Evolutionary conservation across 2,329 filamentous ascomycete species (phyloP), one percentile per base, ranked within the genome.

Genomic region (Cadophora luteo-olivacea): DNA sequence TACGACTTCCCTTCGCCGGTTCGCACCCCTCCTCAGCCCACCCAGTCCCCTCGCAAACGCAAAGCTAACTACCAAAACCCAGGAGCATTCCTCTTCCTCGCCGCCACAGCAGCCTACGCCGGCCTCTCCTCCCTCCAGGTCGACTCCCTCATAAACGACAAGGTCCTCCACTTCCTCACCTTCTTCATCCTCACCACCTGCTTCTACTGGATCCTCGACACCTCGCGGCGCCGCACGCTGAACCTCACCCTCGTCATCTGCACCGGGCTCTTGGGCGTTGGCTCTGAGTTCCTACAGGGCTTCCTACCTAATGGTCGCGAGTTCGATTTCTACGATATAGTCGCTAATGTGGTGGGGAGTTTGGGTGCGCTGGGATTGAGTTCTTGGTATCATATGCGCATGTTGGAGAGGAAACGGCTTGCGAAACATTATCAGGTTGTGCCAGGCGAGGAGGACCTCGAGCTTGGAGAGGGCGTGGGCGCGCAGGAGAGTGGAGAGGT

Each of bases 181-280:
- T 98, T 99, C 84, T 97, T 98, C 85, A 78, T 93, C 73, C 86
- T 99, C 64, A 97, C 95, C 19, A 81, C 92, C 72, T 82, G 87
- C 74, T 98, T 98, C 85, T 99, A 99, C 87, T 99, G 96, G 94
- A 92, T 97, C 78, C 82, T 97, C 75, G 96, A 99, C 79, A 97
- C 94, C 64, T 91, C 90, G 71, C 92, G 96, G 71, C 90, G 95
- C 63, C 92, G 95, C 74, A 91, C 89, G 24, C 84, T 97, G 61
- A 91, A 99, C 80, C 82, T 97, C 72, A 97, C 94, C 16, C 83
- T 97, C 32, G 79, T 93, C 25, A 84, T 93, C 69, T 97, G 93
- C 82, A 97, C 94, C 6, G 81, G 91, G 52, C 82, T 80, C 29
- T 84, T 94, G 2, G 90, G 90, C 58, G 81, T 94, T 70, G 92